These are phyloP conservation scores for Ceratobasidium sp. DNA, from an alignment of 1,284 basidiomycete genomes.

Conservation along the genomic window DNA sequence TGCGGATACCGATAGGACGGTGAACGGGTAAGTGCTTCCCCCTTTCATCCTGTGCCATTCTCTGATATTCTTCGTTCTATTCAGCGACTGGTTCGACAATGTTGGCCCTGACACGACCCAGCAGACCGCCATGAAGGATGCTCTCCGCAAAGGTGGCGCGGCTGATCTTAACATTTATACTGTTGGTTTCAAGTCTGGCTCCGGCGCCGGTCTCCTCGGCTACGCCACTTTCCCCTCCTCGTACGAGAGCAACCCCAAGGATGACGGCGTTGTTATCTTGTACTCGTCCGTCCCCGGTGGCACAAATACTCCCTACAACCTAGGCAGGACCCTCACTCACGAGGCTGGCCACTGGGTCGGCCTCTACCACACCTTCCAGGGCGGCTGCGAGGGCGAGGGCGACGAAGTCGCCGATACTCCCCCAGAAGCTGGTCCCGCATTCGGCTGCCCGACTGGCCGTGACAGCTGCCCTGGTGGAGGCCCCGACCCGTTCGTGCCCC, in stretches of 20 bases:
- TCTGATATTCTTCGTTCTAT: neutral
- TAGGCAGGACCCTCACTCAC: slow-evolving; percentile 62
- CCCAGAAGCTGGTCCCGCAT: slow-evolving; percentile 47
- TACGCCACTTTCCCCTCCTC: slow-evolving; percentile 49
- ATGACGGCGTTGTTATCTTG: slow-evolving; percentile 51
- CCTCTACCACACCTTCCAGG: slow-evolving; percentile 69
- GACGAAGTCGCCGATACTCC: no score
- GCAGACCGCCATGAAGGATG: slow-evolving; percentile 64
- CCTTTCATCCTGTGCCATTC: neutral
- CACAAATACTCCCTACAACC: neutral
- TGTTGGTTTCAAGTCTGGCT: slow-evolving; percentile 44
- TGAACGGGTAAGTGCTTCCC: neutral
- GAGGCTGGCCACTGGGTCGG: slow-evolving; percentile 67
- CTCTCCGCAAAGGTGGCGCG: slow-evolving; percentile 39
- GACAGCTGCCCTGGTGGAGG: slow-evolving; percentile 49
- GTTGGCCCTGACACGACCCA: slow-evolving; percentile 45
- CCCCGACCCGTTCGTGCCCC: slow-evolving; percentile 48
- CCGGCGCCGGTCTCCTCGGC: slow-evolving; percentile 50
- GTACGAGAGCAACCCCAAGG: slow-evolving; percentile 45
- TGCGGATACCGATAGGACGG: slow-evolving; percentile 46
- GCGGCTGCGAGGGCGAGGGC: slow-evolving; percentile 61
- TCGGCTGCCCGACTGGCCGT: slow-evolving; percentile 47
- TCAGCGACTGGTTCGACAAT: slow-evolving; percentile 13
- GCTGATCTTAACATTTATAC: slow-evolving; percentile 61
- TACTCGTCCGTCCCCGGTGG: slow-evolving; percentile 48